A percentile compares a stretch with the other conserved stretches of the same genome.
phyloP scores from a whole-genome alignment of 331 rosid genomes.

The Spiraea crenata region DNA sequence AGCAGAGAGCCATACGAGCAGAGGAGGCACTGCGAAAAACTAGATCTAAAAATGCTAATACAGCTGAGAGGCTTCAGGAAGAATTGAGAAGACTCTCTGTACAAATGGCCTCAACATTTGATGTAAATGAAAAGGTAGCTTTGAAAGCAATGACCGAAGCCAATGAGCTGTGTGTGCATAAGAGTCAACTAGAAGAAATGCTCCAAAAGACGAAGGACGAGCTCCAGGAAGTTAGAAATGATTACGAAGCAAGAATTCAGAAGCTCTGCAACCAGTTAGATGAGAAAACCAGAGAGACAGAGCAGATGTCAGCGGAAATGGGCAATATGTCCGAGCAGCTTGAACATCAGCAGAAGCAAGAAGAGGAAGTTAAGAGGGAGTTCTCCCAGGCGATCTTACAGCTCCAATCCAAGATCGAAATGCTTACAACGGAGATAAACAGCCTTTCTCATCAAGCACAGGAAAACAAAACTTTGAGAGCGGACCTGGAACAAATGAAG shows the following conservation, averaged over 20 bases:
- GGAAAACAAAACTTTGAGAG: conserved; percentile 32
- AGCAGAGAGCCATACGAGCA: conserved; percentile 87
- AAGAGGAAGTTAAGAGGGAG: conserved; percentile 45
- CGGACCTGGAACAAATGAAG: conserved; percentile 53
- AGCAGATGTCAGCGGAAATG: conserved; percentile 52
- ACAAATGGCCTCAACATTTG: conserved; percentile 81
- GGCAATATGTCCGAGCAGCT: conserved; percentile 60
- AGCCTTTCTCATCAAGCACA: conserved; percentile 42
- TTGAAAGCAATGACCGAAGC: conserved; percentile 73
- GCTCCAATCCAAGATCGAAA: conserved; percentile 57
- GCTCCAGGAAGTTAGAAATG: conserved; percentile 42
- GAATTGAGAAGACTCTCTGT: conserved; percentile 71
- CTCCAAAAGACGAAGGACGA: conserved; percentile 48
- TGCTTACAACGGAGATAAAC: conserved; percentile 46
- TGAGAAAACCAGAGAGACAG: conserved; percentile 44
- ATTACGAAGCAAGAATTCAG: conserved; percentile 42
- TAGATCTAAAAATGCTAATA: conserved; percentile 59
- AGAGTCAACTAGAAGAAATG: conserved; percentile 53
- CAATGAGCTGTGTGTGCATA: conserved; percentile 57
- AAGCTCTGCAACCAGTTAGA: conserved; percentile 54
- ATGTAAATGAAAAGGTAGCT: conserved; percentile 83
- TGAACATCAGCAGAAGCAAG: conserved; percentile 42
- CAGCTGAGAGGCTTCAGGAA: conserved; percentile 91
- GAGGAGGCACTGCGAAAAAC: conserved; percentile 77
- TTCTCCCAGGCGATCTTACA: conserved; percentile 55